Evolutionary conservation across 441 rosid species (phyloP).

Genomic region (Gossypium gossypioides): DNA sequence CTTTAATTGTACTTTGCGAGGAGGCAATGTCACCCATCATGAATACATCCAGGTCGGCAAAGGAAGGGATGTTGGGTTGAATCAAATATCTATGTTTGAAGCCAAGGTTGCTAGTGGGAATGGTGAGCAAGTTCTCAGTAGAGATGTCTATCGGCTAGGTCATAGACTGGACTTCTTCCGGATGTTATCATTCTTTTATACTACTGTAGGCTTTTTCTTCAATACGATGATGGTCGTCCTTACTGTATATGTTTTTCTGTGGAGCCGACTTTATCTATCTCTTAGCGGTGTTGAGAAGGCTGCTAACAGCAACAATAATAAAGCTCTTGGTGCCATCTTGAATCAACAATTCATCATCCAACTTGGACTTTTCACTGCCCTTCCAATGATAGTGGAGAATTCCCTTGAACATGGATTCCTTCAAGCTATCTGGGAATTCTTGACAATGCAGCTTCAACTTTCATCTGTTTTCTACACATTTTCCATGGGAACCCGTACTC

Average conservation of each 20-base stretch:
- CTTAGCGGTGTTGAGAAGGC: constrained; percentile 50
- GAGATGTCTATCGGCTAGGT: constrained; percentile 1
- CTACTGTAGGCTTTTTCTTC: neutral
- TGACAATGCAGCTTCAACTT: constrained; percentile 76
- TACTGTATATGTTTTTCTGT: neutral
- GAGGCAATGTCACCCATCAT: constrained; percentile 65
- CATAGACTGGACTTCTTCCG: constrained; percentile 2
- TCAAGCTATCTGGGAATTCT: constrained; percentile 50
- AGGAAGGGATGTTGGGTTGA: constrained; percentile 55
- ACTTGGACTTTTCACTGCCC: constrained; percentile 82
- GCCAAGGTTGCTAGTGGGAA: constrained; percentile 7
- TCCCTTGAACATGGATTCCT: constrained; percentile 84
- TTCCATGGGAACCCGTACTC: constrained; percentile 84
- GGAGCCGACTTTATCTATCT: constrained; percentile 32
- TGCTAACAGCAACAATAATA: constrained; percentile 32
- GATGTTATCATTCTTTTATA: neutral
- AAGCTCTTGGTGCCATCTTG: constrained; percentile 25
- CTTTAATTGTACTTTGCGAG: constrained; percentile 24
- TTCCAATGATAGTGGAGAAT: constrained; percentile 79
- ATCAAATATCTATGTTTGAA: neutral
- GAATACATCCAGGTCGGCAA: constrained; percentile 68
- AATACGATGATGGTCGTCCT: neutral
- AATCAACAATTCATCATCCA: constrained; percentile 80
- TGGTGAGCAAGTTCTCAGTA: constrained; percentile 1
- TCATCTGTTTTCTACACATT: constrained; percentile 79